Evolutionary conservation across 257 asterid genomes (phyloP).

Genomic region (Nicotiana otophora): DNA sequence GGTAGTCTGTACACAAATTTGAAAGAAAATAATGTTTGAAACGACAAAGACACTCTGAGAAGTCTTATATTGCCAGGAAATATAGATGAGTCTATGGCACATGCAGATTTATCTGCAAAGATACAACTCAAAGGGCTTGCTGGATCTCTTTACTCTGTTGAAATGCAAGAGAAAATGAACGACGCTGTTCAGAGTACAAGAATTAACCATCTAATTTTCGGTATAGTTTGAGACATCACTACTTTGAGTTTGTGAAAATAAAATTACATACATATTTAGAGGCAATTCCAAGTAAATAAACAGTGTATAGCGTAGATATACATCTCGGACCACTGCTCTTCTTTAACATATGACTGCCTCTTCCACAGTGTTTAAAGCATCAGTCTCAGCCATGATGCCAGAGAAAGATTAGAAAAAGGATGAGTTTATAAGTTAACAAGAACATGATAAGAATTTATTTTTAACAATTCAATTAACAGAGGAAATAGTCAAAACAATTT

Average conservation of each 20-base stretch:
- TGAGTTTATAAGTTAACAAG: not conserved
- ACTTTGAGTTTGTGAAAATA: not conserved
- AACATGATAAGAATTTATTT: not conserved
- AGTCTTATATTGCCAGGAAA: not conserved
- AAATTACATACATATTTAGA: not conserved
- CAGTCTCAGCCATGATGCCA: not conserved
- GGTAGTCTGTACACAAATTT: slow-evolving; percentile 2
- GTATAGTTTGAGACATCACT: not conserved
- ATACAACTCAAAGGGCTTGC: not conserved
- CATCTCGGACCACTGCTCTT: not conserved
- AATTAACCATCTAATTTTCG: not conserved
- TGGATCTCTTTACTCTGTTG: not conserved
- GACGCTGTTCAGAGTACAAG: not conserved
- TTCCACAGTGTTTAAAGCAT: not conserved
- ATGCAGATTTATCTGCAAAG: not conserved
- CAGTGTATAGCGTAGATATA: not conserved
- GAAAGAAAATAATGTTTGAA: not conserved
- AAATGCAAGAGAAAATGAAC: not conserved
- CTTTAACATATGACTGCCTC: not conserved
- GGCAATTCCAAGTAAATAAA: no score
- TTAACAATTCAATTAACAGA: not conserved
- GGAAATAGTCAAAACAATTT: not conserved
- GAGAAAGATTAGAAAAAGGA: not conserved
- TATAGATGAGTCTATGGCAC: not conserved
- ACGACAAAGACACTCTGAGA: not conserved